A percentile compares a stretch with the other conserved stretches of the same genome.
Evolutionary conservation across 305 asterid genomes (phyloP).

Genomic region (Plantago coronopus): DNA sequence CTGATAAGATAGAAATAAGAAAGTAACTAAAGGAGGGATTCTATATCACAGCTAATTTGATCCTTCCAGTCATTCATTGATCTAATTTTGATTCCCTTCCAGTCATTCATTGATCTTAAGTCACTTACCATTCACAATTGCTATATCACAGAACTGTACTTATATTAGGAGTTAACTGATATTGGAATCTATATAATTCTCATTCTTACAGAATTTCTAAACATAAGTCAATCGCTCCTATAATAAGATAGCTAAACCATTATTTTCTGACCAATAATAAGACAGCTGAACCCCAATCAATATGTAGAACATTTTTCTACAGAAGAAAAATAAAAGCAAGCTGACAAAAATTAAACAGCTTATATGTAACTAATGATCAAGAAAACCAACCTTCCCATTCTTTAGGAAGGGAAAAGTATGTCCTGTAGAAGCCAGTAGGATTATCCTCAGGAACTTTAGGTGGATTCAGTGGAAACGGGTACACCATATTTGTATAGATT

Average conservation of each 20-base stretch:
- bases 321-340: background rate
- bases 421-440: constrained; percentile 98
- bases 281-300: background rate
- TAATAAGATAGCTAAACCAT: background rate
- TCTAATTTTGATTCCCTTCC: too few species aligned
- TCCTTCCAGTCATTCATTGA: background rate
- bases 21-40: background rate
- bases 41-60: background rate
- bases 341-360: constrained; percentile 18
- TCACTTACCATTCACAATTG: background rate
- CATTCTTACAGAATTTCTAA: background rate
- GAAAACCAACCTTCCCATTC: constrained; percentile 90
- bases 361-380: constrained; percentile 10
- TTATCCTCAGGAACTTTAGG: constrained; percentile 92
- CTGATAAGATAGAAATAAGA: background rate
- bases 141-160: background rate
- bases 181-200: background rate
- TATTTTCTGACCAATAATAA: background rate
- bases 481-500: constrained; percentile 76
- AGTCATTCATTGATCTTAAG: background rate
- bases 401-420: constrained; percentile 68
- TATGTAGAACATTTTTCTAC: background rate
- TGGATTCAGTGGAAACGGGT: constrained; percentile 87
- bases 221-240: background rate
- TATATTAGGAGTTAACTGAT: background rate